Evolutionary conservation across 2,329 filamentous ascomycete genomes (phyloP).

Genomic region (Xylaria hypoxylon): DNA sequence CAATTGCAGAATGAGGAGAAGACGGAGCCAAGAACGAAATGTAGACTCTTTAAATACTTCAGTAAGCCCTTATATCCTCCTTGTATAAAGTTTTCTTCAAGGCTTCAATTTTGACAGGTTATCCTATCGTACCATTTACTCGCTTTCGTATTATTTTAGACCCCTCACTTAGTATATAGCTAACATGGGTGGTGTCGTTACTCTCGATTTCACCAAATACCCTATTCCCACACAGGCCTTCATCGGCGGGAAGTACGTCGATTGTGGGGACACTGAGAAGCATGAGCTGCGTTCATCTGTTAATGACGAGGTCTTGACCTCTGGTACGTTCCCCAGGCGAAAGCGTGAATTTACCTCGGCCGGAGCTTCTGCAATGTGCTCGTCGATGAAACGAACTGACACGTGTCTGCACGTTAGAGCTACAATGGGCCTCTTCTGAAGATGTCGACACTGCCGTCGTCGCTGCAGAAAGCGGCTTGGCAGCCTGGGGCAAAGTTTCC

Average conservation of each 20-base stretch:
- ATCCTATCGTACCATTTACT: background rate
- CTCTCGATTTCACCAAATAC: conserved; percentile 35
- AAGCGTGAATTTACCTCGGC: background rate
- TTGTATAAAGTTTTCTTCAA: background rate
- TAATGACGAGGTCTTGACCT: conserved; percentile 37
- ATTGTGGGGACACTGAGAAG: conserved; percentile 26
- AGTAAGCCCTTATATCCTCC: background rate
- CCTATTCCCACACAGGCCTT: conserved; percentile 36
- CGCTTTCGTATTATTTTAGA: background rate
- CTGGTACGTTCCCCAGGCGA: conserved; percentile 20
- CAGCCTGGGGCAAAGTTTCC: conserved; percentile 44
- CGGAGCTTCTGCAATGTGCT: background rate
- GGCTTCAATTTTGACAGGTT: background rate
- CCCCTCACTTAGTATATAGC: background rate
- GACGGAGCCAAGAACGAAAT: conserved; percentile 12
- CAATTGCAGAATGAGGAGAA: conserved; percentile 19
- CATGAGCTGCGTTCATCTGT: conserved; percentile 35
- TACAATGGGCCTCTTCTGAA: conserved; percentile 41
- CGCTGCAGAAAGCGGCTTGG: conserved; percentile 42
- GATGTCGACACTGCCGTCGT: conserved; percentile 46
- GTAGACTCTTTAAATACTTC: conserved; percentile 1
- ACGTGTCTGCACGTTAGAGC: conserved; percentile 20
- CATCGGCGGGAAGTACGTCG: conserved; percentile 36
- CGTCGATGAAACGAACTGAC: conserved; percentile 7
- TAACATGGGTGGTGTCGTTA: conserved; percentile 25